Percentiles rank a stretch among this genome's conserved stretches.
Conservation (phyloP, 805 yeast genomes). For the Starmerella cellae region DNA sequence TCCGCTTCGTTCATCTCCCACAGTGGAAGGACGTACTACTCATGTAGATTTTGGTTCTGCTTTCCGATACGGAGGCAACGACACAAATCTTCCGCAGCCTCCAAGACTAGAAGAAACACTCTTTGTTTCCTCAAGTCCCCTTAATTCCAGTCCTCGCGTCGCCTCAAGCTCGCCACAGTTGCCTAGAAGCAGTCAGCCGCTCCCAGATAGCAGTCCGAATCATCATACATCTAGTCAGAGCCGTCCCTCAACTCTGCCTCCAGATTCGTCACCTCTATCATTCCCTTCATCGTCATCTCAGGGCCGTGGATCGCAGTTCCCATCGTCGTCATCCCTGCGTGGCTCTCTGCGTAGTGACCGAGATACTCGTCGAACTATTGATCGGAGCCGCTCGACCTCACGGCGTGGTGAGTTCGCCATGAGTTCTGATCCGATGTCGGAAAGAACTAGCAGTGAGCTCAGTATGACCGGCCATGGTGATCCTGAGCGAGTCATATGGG, state of each 20-base stretch:
- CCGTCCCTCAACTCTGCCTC: neutral
- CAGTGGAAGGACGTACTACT: neutral
- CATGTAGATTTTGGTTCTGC: neutral
- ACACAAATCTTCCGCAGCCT: neutral
- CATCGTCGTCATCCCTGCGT: slow-evolving; percentile 10
- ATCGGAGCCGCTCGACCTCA: slow-evolving; percentile 1
- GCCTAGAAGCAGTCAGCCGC: neutral
- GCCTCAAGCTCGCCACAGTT: neutral
- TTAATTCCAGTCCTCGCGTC: slow-evolving; percentile 6
- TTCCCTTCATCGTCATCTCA: slow-evolving; percentile 18
- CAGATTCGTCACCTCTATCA: slow-evolving; percentile 18
- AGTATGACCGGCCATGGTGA: slow-evolving; percentile 29
- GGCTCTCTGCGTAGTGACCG: slow-evolving; percentile 16
- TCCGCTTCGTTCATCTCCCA: neutral
- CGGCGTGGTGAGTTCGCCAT: slow-evolving; percentile 20
- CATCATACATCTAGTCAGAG: no score
- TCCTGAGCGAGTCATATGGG: slow-evolving; percentile 92
- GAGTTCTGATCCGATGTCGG: slow-evolving; percentile 7
- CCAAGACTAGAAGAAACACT: slow-evolving; percentile 7
- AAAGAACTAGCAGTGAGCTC: neutral
- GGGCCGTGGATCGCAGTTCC: neutral
- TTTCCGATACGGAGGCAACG: neutral
- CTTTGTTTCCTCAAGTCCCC: slow-evolving; percentile 15
- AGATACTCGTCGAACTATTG: slow-evolving; percentile 10
- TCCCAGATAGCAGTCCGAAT: neutral